Base-by-base conservation (phyloP, 495 filamentous ascomycete genomes). In the Penicillium coffeae region DNA sequence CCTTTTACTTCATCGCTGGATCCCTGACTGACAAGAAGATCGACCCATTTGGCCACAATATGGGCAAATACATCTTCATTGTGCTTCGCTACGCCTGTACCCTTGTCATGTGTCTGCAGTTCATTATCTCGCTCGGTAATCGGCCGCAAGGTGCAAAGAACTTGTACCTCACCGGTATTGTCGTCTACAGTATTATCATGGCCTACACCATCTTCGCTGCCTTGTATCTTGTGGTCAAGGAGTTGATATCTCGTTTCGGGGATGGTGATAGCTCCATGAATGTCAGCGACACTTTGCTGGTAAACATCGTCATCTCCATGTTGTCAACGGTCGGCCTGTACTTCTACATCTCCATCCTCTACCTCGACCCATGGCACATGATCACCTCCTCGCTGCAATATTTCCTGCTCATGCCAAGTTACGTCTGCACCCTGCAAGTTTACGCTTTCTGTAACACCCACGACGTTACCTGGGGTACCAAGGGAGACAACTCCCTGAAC, bases 401-500 rank as follows among this genome's bases (percentile, higher is more conserved):
- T 74, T 95, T 97, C 62, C 76, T 89, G 39, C 81, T 99, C 21
- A 75, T 99, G 19, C 93, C 93, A 0, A 81, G 74, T 38, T 99
- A 97, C 72, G 94, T 99, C 70, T 96, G 93, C 76, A 96, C 89
- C 0, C 73, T 99, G 21, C 94, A 97, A 67, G 90, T 97, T 33
- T 99, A 99, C 74, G 93, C 93, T 30, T 97, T 99, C 68, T 99
- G 93, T 77, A 99, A 99, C 77, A 95, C 93, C 33, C 93, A 98
- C 78, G 93, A 98, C 71, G 90, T 98, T 10, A 95, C 91, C 3
- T 98, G 93, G 93, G 93, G 93, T 38, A 99, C 94, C 19, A 99
- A 99, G 66, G 94, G 94, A 47, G 94, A 99, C 73, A 99, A 99
- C 68, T 82, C 91, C 15, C 83, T 92, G 56, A 83, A 86, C 62